phyloP scores from a whole-genome alignment of 495 filamentous ascomycete species.

The Podospora conica region DNA sequence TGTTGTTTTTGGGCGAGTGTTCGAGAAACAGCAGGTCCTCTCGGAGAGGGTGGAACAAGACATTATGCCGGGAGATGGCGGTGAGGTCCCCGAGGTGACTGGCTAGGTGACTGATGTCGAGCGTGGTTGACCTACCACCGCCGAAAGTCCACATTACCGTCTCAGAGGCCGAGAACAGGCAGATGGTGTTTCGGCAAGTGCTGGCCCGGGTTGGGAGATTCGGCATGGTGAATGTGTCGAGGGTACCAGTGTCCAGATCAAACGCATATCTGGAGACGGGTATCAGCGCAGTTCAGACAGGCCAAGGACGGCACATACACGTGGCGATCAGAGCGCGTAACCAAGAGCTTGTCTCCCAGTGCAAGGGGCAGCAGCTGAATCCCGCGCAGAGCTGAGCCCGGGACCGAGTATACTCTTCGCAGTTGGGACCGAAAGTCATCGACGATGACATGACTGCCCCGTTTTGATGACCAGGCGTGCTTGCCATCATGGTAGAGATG shows the following conservation, averaged over 20 bases:
- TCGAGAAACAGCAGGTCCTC: background rate
- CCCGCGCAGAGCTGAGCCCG: constrained; percentile 12
- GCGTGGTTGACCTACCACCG: background rate
- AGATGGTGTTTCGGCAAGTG: background rate
- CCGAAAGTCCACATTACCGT: constrained; percentile 6
- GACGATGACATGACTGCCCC: constrained; percentile 12
- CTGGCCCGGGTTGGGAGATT: background rate
- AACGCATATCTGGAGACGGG: constrained; percentile 7
- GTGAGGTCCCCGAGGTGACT: no score
- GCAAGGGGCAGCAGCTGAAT: constrained; percentile 6
- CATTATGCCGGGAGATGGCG: background rate
- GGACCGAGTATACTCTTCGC: constrained; percentile 23
- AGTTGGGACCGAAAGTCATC: constrained; percentile 23
- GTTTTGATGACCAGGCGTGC: constrained; percentile 24
- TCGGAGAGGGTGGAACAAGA: background rate
- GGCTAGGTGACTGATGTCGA: constrained; percentile 6
- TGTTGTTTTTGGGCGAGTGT: no score
- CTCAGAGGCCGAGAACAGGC: background rate
- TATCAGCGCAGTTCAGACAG: background rate
- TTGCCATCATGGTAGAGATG: constrained; percentile 24
- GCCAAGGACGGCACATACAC: constrained; percentile 19
- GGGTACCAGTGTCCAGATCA: constrained; percentile 9
- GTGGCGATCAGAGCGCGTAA: constrained; percentile 13
- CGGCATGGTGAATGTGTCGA: constrained; percentile 1
- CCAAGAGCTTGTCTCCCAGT: constrained; percentile 27